Conservation (phyloP, 306 rosid genomes). For the Ziziphus jujuba region DNA sequence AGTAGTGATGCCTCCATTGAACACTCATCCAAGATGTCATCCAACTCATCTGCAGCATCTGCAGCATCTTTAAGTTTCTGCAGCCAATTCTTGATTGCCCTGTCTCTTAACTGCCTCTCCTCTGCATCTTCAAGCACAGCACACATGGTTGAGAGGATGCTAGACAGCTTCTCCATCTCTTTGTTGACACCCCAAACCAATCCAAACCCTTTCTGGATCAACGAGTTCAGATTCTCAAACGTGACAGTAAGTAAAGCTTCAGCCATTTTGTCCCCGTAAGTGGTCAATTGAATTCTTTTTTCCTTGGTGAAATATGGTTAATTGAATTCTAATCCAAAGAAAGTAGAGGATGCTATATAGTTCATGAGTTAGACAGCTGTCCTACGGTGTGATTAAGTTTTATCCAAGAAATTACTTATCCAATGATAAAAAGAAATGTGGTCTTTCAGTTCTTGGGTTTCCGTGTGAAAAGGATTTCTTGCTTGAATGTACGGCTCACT, state of each 20-base stretch:
- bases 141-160: constrained; percentile 8
- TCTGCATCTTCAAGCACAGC: constrained; percentile 23
- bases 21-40: constrained; percentile 1
- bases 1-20: neutral
- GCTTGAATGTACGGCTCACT: too few species aligned
- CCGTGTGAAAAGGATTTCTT: too few species aligned
- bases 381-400: too few species aligned
- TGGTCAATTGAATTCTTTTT: neutral
- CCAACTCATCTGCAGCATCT: constrained; percentile 12
- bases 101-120: constrained; percentile 13
- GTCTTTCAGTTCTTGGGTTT: too few species aligned
- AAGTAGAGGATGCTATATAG: too few species aligned
- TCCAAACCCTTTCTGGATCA: constrained; percentile 5
- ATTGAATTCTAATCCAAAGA: too few species aligned
- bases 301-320: neutral
- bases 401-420: too few species aligned
- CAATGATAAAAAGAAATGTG: too few species aligned
- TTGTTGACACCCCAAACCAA: constrained; percentile 6
- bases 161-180: constrained; percentile 18
- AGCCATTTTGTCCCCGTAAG: neutral
- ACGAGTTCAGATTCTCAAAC: constrained; percentile 6
- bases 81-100: constrained; percentile 14
- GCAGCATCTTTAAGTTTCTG: constrained; percentile 6
- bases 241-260: neutral
- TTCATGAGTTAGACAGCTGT: too few species aligned